Evolutionary conservation across 1,284 basidiomycete species (phyloP).

Genomic region (Tilletia caries): DNA sequence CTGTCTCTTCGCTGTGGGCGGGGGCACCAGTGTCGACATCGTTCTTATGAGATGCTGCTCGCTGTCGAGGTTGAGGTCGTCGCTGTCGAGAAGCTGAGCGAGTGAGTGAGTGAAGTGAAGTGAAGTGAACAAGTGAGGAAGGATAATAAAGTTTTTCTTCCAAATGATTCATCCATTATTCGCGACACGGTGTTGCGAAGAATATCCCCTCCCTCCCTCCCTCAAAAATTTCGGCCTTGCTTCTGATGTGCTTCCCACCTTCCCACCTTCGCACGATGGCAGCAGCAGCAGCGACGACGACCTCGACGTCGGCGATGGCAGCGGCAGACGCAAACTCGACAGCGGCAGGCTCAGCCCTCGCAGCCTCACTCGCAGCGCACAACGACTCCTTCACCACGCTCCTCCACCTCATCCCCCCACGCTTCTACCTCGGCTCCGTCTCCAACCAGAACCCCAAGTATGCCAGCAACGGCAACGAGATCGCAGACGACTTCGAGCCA

Average conservation of each 20-base stretch:
- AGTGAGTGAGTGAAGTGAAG: too few species aligned
- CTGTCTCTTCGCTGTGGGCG: conserved; percentile 40
- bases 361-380: conserved; percentile 26
- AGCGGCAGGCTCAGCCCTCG: neutral
- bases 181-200: neutral
- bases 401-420: conserved; percentile 44
- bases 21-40: conserved; percentile 47
- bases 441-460: conserved; percentile 13
- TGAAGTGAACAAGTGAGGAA: too few species aligned
- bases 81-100: too few species aligned
- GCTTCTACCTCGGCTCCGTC: conserved; percentile 37
- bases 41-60: neutral
- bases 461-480: conserved; percentile 23
- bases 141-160: too few species aligned
- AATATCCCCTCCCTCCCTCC: neutral
- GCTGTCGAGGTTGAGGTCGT: conserved; percentile 10
- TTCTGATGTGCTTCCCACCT: neutral
- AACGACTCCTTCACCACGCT: conserved; percentile 41
- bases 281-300: neutral
- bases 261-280: neutral
- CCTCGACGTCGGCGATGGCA: neutral
- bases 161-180: too few species aligned
- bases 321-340: too few species aligned
- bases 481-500: conserved; percentile 27
- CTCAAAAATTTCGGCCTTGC: neutral